A percentile compares a stretch with the other conserved stretches of the same genome.
Evolutionary conservation across 305 asterid genomes (phyloP).

Genomic region (Fraxinus sp.): DNA sequence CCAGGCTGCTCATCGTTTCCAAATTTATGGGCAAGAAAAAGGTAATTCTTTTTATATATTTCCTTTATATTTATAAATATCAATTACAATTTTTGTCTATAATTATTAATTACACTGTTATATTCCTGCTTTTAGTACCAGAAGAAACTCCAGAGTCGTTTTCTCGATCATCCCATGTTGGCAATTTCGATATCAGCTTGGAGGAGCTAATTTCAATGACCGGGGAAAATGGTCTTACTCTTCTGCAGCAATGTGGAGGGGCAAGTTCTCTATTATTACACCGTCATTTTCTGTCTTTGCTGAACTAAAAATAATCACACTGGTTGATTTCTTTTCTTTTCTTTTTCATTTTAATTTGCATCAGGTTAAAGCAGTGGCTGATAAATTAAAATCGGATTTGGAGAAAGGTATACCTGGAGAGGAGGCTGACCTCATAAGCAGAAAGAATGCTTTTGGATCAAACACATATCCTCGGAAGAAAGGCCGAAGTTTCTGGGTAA

Average conservation of each 20-base stretch:
- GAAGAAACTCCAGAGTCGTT: conserved; percentile 33
- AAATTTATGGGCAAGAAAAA: conserved; percentile 55
- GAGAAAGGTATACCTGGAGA: conserved; percentile 78
- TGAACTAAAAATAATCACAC: not conserved
- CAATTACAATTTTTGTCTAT: not conserved
- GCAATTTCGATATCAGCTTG: conserved; percentile 69
- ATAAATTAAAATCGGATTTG: conserved; percentile 56
- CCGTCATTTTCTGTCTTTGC: conserved; percentile 8
- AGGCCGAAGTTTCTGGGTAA: conserved; percentile 76
- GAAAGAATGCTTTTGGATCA: conserved; percentile 80
- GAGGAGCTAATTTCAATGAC: conserved; percentile 69
- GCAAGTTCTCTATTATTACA: conserved; percentile 48
- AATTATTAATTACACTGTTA: conserved; percentile 1
- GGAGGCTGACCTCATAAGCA: conserved; percentile 53
- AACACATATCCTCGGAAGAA: conserved; percentile 95
- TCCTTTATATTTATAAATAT: conserved; percentile 3
- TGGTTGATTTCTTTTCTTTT: not conserved
- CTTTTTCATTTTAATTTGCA: not conserved
- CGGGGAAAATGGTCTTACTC: conserved; percentile 57
- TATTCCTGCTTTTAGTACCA: conserved; percentile 37
- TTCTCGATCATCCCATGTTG: conserved; percentile 42
- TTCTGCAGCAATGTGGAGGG: conserved; percentile 78
- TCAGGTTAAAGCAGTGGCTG: conserved; percentile 47
- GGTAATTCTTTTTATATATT: conserved; percentile 39
- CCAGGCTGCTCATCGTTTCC: conserved; percentile 93